Conservation (phyloP, 2,329 filamentous ascomycete genomes). For the Colletotrichum sansevieriae region DNA sequence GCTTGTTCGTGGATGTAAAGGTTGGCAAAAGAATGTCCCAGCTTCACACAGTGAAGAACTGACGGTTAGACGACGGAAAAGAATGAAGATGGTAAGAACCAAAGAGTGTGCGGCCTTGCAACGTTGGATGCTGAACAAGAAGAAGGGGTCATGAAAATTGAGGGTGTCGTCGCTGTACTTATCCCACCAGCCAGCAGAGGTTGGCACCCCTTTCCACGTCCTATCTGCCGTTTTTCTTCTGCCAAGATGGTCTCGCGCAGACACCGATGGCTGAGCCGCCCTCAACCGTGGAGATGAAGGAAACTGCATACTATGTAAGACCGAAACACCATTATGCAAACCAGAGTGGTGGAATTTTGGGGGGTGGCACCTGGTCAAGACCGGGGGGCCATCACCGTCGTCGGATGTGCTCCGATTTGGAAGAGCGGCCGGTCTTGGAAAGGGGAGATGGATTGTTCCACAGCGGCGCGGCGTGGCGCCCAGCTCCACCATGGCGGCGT, state of each 20-base stretch:
- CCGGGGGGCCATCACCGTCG: slow-evolving; percentile 23
- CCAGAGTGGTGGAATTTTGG: slow-evolving; percentile 31
- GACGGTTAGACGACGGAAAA: slow-evolving; percentile 33
- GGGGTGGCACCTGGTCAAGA: slow-evolving; percentile 28
- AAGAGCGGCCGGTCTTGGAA: slow-evolving; percentile 32
- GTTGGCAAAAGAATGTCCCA: slow-evolving; percentile 42
- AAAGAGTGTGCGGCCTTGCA: slow-evolving; percentile 39
- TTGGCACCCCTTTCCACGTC: slow-evolving; percentile 10
- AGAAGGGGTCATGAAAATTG: neutral
- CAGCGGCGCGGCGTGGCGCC: slow-evolving; percentile 12
- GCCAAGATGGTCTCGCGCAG: slow-evolving; percentile 10
- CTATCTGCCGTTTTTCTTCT: neutral
- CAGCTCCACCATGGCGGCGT: neutral
- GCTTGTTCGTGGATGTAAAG: slow-evolving; percentile 30
- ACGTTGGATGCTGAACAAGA: slow-evolving; percentile 34
- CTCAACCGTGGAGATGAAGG: slow-evolving; percentile 22
- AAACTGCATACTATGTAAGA: slow-evolving; percentile 19
- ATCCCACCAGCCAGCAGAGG: slow-evolving; percentile 8
- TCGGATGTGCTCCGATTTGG: slow-evolving; percentile 35
- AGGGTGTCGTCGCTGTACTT: slow-evolving; percentile 29
- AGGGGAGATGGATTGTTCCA: slow-evolving; percentile 28
- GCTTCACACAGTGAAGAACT: slow-evolving; percentile 43
- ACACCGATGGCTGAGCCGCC: slow-evolving; percentile 22
- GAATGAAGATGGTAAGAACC: slow-evolving; percentile 40
- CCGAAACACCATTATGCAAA: slow-evolving; percentile 39